Evolutionary conservation across 2,329 filamentous ascomycete genomes (phyloP).

Genomic region (Paecilomyces sp.): DNA sequence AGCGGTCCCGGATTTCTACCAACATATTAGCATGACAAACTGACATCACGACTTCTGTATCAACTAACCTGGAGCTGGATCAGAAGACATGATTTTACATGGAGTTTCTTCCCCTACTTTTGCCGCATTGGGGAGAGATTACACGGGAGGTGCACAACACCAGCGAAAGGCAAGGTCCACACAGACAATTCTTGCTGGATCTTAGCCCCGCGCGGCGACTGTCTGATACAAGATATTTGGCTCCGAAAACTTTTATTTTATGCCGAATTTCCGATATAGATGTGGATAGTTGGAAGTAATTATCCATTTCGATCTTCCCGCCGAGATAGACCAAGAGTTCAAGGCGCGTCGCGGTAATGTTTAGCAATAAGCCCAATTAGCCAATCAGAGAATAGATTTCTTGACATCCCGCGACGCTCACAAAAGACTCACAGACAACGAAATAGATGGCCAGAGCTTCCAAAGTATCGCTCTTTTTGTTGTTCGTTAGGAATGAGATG

Average conservation of each 20-base stretch:
- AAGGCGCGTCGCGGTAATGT: background rate
- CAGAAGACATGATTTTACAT: conserved; percentile 12
- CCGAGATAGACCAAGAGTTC: background rate
- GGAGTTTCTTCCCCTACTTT: background rate
- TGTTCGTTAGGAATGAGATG: too few species aligned
- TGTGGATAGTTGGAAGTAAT: too few species aligned
- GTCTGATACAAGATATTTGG: too few species aligned
- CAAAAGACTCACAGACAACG: background rate
- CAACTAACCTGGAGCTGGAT: conserved; percentile 11
- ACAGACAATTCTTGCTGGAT: background rate
- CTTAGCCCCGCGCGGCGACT: background rate
- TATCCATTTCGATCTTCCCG: background rate
- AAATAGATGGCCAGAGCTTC: too few species aligned
- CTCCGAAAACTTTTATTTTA: too few species aligned
- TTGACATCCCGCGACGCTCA: background rate
- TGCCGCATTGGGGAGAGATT: background rate
- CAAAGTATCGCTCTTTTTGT: too few species aligned
- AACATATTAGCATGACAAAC: background rate
- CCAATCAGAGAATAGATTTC: background rate
- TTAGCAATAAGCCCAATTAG: background rate
- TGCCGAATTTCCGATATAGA: too few species aligned
- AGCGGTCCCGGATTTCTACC: conserved; percentile 4
- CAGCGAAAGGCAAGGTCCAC: background rate
- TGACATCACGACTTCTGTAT: background rate
- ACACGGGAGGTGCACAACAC: background rate